phyloP scores from a whole-genome alignment of 176 grass and related monocot genomes.

The sorghum (Sorghum bicolor) region DNA sequence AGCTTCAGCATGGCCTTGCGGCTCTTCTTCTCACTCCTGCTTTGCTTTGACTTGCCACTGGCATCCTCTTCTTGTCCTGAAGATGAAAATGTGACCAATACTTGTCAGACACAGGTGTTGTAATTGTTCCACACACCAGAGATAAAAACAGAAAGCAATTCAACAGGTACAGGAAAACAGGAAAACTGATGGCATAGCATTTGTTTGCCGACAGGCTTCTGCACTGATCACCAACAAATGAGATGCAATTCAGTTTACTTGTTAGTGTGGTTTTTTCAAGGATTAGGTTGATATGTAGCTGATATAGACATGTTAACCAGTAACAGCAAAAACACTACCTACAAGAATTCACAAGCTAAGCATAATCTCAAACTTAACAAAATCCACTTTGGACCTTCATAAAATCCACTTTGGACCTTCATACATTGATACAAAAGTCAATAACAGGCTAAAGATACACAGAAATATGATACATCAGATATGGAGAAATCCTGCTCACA shows the following conservation, averaged over 20 bases:
- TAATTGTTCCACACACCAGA: background rate
- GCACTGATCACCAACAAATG: background rate
- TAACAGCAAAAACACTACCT: background rate
- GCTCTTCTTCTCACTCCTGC: conserved; percentile 83
- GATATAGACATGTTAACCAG: background rate
- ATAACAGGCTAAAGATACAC: background rate
- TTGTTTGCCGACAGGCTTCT: background rate
- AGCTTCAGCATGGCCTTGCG: conserved; percentile 84
- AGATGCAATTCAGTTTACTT: background rate
- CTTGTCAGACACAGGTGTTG: background rate
- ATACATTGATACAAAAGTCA: background rate
- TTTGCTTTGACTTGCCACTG: conserved; percentile 66
- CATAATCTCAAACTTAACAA: background rate
- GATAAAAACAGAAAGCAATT: background rate
- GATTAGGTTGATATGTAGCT: background rate
- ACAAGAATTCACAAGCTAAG: background rate
- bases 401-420: background rate
- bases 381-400: background rate
- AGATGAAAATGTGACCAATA: background rate
- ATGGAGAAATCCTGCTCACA: background rate
- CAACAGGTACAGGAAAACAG: background rate
- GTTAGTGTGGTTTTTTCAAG: background rate
- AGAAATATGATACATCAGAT: background rate
- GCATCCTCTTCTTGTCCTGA: conserved; percentile 48
- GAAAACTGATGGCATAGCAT: background rate